Conservation (phyloP, 192 early-diverging fungal species). For the Umbelopsis vinacea region DNA sequence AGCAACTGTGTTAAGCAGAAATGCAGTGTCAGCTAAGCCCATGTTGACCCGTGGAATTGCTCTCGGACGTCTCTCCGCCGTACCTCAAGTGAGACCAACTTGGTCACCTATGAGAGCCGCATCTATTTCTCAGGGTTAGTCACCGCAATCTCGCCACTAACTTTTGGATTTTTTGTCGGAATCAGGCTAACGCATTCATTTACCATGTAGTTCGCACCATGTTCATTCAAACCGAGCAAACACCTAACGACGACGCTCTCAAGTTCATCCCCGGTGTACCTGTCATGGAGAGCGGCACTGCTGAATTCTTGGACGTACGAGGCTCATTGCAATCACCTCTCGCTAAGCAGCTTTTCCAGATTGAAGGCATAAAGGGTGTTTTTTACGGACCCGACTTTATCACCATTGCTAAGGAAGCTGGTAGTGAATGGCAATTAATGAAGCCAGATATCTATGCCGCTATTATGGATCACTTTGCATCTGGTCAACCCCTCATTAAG, state of each 20-base stretch:
- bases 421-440: conserved; percentile 95
- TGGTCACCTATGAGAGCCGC: background rate
- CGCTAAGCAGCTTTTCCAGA: conserved; percentile 87
- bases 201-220: conserved; percentile 62
- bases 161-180: background rate
- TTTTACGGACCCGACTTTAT: conserved; percentile 96
- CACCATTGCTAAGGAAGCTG: conserved; percentile 89
- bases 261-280: conserved; percentile 95
- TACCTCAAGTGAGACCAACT: background rate
- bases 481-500: conserved; percentile 80
- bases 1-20: background rate
- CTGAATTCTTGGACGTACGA: conserved; percentile 84
- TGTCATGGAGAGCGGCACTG: conserved; percentile 74
- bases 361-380: conserved; percentile 90
- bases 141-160: too few relatives aligned
- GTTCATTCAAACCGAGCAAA: conserved; percentile 90
- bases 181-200: background rate
- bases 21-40: background rate
- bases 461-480: conserved; percentile 94
- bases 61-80: background rate
- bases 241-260: conserved; percentile 93
- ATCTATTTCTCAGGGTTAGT: conserved; percentile 12
- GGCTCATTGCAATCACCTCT: conserved; percentile 84
- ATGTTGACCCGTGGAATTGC: conserved; percentile 15
- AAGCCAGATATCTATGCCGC: conserved; percentile 96